Evolutionary conservation across 345 rosid species (phyloP).

Genomic region (Eucalyptus decipiens): DNA sequence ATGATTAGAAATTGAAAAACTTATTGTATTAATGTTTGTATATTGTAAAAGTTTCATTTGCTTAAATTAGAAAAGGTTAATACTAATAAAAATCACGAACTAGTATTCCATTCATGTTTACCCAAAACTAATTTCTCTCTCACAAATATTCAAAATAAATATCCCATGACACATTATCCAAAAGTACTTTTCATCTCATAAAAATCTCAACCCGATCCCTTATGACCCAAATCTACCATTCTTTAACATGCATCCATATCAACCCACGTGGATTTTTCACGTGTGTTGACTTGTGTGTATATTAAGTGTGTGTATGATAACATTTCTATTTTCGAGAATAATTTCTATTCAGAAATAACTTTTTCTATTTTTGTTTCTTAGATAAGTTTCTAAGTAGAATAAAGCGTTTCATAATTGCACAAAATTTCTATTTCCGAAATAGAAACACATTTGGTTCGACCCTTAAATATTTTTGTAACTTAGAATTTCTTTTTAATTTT

Average conservation of each 20-base stretch:
- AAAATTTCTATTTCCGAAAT: accelerated
- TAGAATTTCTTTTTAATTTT: too few relatives aligned
- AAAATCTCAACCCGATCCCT: not conserved
- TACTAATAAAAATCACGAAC: not conserved
- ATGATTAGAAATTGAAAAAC: not conserved
- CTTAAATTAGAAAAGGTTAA: not conserved
- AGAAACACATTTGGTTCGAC: too few relatives aligned
- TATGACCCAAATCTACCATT: not conserved
- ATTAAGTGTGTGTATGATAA: not conserved
- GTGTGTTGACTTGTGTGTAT: not conserved
- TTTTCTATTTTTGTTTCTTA: too few relatives aligned
- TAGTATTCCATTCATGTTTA: not conserved
- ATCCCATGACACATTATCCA: not conserved
- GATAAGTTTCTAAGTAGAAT: accelerated
- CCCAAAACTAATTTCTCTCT: not conserved
- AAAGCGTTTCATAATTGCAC: accelerated
- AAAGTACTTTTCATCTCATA: not conserved
- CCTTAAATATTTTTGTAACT: too few relatives aligned
- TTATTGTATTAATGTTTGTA: not conserved
- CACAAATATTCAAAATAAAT: not conserved
- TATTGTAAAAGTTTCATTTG: not conserved
- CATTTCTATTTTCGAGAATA: accelerated
- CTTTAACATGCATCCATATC: not conserved
- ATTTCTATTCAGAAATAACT: accelerated
- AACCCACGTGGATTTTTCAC: not conserved